Conservation (phyloP, 225 moss, liverwort and hornwort genomes). For the Pseudoscleropodium purum region DNA sequence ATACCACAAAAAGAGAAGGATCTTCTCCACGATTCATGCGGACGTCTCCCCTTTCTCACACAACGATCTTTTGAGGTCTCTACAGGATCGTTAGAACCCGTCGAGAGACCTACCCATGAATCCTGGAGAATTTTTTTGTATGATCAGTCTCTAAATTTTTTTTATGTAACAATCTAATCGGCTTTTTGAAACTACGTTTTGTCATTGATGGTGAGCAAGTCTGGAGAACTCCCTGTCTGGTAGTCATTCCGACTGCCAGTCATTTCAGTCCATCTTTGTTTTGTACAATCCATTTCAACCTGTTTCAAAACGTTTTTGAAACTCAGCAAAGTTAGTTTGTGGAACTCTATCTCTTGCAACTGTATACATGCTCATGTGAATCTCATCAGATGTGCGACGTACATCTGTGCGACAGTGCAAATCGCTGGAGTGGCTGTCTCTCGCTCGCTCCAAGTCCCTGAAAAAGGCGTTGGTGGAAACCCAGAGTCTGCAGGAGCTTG, state of each 20-base stretch:
- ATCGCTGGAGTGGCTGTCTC: slow-evolving; percentile 55
- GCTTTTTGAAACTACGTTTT: background rate
- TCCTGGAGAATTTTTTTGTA: too few relatives aligned
- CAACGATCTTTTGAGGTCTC: background rate
- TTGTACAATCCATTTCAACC: background rate
- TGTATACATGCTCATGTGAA: background rate
- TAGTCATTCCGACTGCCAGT: background rate
- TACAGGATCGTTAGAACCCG: background rate
- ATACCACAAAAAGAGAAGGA: background rate
- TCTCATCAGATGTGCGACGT: background rate
- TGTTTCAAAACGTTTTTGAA: background rate
- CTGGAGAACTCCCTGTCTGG: background rate
- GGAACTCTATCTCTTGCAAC: background rate
- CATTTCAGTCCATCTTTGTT: background rate
- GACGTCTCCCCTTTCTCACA: background rate
- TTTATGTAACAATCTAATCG: too few relatives aligned
- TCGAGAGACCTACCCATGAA: background rate
- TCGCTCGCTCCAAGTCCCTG: slow-evolving; percentile 50
- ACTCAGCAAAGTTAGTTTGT: background rate
- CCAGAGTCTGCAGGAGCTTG: slow-evolving; percentile 35
- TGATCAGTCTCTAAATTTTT: background rate
- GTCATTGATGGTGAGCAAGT: background rate
- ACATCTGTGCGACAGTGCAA: slow-evolving; percentile 34
- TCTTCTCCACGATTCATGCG: background rate
- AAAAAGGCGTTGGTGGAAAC: slow-evolving; percentile 52